These are phyloP conservation scores for Musa acuminata DNA, from an alignment of 176 grass and related monocot genomes.

Conservation along the genomic window DNA sequence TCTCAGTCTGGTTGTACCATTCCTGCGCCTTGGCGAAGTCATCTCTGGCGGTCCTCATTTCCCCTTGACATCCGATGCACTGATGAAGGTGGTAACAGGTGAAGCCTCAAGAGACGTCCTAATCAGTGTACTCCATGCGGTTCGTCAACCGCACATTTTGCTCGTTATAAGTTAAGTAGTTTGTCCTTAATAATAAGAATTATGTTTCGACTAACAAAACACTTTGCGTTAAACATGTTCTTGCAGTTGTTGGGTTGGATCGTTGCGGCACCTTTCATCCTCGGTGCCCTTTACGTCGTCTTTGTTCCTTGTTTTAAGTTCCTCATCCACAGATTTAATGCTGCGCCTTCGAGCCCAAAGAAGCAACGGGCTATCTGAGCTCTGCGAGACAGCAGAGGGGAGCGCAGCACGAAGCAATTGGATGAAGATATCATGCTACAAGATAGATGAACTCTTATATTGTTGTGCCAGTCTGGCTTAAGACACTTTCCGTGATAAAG, in stretches of 20 bases:
- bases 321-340: conserved; percentile 24
- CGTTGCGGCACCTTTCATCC: conserved; percentile 36
- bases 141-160: not conserved
- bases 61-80: conserved; percentile 35
- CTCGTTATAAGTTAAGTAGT: not conserved
- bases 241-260: conserved; percentile 40
- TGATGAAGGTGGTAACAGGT: conserved; percentile 32
- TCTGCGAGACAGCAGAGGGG: not conserved
- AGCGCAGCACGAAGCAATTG: not conserved
- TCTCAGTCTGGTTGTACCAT: conserved; percentile 38
- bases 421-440: not conserved
- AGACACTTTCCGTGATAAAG: not conserved
- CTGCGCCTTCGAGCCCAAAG: conserved; percentile 13
- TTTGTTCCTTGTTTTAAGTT: conserved; percentile 31
- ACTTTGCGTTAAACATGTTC: conserved; percentile 1
- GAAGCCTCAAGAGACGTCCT: conserved; percentile 38
- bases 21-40: conserved; percentile 40
- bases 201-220: not conserved
- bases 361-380: conserved; percentile 3
- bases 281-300: conserved; percentile 18
- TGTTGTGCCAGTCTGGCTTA: not conserved
- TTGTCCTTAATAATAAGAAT: not conserved
- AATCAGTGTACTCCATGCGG: conserved; percentile 37
- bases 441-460: not conserved
- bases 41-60: conserved; percentile 35